phyloP scores from a whole-genome alignment of 495 filamentous ascomycete genomes.

The Mytilinidion resinicola region DNA sequence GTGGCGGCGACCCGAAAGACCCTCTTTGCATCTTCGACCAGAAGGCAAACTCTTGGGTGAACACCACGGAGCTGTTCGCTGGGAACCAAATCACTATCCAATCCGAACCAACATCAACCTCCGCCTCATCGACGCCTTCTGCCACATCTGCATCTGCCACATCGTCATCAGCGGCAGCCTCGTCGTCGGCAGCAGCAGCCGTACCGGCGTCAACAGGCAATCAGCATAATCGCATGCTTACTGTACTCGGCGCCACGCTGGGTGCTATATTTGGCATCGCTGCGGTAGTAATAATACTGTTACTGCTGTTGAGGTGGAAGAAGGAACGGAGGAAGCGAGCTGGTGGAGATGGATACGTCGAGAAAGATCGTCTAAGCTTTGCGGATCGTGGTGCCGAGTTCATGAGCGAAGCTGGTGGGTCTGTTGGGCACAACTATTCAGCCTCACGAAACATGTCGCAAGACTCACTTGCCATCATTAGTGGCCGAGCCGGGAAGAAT shows the following conservation, averaged over 20 bases:
- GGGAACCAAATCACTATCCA: constrained; percentile 38
- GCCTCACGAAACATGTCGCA: constrained; percentile 30
- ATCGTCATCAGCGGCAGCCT: constrained; percentile 39
- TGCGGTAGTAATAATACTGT: constrained; percentile 58
- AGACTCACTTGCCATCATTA: constrained; percentile 38
- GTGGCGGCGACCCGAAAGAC: constrained; percentile 62
- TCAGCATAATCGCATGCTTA: constrained; percentile 41
- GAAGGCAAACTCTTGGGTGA: constrained; percentile 71
- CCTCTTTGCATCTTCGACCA: constrained; percentile 75
- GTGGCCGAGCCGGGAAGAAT: constrained; percentile 34
- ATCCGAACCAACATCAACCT: constrained; percentile 34
- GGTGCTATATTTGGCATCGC: constrained; percentile 69
- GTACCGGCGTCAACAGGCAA: constrained; percentile 24
- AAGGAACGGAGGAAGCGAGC: constrained; percentile 46
- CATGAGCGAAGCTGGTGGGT: constrained; percentile 46
- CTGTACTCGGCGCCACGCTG: constrained; percentile 72
- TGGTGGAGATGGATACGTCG: constrained; percentile 43
- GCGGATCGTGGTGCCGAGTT: constrained; percentile 56
- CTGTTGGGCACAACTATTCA: constrained; percentile 42
- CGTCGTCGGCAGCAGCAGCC: constrained; percentile 30
- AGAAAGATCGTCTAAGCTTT: constrained; percentile 58
- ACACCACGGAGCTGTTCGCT: constrained; percentile 62
- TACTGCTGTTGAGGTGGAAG: constrained; percentile 62
- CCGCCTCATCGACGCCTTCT: constrained; percentile 35
- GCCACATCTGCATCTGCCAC: constrained; percentile 28